These are phyloP conservation scores for Fusarium sp. DNA, from an alignment of 2,329 filamentous ascomycete genomes.

Conservation along the genomic window DNA sequence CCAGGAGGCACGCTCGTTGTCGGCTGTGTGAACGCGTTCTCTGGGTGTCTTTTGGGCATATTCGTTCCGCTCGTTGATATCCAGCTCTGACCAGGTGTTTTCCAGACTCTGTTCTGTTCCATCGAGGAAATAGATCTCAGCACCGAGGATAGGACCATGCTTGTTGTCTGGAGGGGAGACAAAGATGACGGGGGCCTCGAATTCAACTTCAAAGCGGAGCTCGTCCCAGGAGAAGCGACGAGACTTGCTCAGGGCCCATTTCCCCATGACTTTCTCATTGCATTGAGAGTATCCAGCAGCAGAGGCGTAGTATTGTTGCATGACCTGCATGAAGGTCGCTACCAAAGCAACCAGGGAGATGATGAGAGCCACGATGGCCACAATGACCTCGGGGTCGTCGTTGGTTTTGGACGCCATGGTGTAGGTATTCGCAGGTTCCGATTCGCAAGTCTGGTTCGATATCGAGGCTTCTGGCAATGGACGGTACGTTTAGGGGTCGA, in stretches of 20 bases:
- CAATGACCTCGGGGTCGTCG: slow-evolving; percentile 48
- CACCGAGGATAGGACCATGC: slow-evolving; percentile 48
- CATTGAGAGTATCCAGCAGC: slow-evolving; percentile 63
- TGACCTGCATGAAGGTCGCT: slow-evolving; percentile 59
- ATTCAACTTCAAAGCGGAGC: slow-evolving; percentile 62
- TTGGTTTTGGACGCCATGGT: slow-evolving; percentile 27
- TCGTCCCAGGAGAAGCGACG: slow-evolving; percentile 56
- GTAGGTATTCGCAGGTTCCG: not conserved
- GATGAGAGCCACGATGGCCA: slow-evolving; percentile 59
- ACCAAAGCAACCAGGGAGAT: slow-evolving; percentile 60
- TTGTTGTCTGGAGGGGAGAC: slow-evolving; percentile 57
- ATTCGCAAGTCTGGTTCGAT: slow-evolving; percentile 9
- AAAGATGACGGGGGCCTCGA: slow-evolving; percentile 63
- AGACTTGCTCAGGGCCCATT: slow-evolving; percentile 56
- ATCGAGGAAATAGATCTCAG: slow-evolving; percentile 52
- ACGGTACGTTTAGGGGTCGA: not conserved
- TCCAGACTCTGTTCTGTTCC: slow-evolving; percentile 52
- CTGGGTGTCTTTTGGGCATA: slow-evolving; percentile 42
- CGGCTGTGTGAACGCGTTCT: slow-evolving; percentile 62
- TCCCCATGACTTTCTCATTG: slow-evolving; percentile 60
- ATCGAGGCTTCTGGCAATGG: not conserved
- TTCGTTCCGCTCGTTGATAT: slow-evolving; percentile 46
- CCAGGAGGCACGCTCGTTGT: slow-evolving; percentile 69
- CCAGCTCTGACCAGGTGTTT: slow-evolving; percentile 48
- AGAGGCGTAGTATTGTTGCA: slow-evolving; percentile 63